Percentiles rank a stretch among this genome's conserved stretches.
These are phyloP conservation scores for Tympanopsis confertula DNA, from an alignment of 2,329 filamentous ascomycete genomes.

Conservation along the genomic window DNA sequence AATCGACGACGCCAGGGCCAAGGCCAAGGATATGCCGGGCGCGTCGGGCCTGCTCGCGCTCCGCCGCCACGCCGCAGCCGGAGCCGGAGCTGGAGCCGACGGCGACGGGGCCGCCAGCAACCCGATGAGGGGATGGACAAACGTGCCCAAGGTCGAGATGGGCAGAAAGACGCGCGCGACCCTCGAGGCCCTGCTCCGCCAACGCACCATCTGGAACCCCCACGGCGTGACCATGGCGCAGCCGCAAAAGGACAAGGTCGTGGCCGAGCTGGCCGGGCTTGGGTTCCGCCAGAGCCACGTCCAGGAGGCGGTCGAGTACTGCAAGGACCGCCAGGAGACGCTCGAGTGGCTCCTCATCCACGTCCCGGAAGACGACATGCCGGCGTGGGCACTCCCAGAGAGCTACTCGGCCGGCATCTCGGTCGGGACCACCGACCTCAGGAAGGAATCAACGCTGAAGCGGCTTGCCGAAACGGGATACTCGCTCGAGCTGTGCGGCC, in stretches of 20 bases:
- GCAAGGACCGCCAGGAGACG: conserved; percentile 83
- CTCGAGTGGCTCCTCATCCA: conserved; percentile 95
- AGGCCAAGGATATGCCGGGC: conserved; percentile 51
- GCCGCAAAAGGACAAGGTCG: conserved; percentile 42
- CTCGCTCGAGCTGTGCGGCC: conserved; percentile 69
- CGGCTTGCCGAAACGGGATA: conserved; percentile 75
- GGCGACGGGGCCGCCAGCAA: conserved; percentile 20
- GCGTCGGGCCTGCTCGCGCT: conserved; percentile 42
- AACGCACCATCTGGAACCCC: conserved; percentile 78
- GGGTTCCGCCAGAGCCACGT: conserved; percentile 85
- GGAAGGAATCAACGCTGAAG: conserved; percentile 71
- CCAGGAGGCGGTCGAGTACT: conserved; percentile 75
- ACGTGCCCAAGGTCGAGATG: conserved; percentile 85
- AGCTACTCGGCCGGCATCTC: conserved; percentile 83
- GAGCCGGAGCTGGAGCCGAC: conserved; percentile 14
- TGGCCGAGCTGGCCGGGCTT: conserved; percentile 64
- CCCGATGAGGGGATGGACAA: conserved; percentile 66
- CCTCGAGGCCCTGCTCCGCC: conserved; percentile 69
- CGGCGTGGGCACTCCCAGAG: conserved; percentile 81
- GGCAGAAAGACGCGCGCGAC: conserved; percentile 67
- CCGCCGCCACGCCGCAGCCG: conserved; percentile 27
- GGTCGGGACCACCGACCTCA: conserved; percentile 71
- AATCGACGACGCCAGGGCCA: conserved; percentile 53
- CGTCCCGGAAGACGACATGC: conserved; percentile 93
- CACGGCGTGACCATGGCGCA: conserved; percentile 56